A percentile compares a stretch with the other conserved stretches of the same genome.
Evolutionary conservation across 129 eudicot species (phyloP).

Genomic region (Pittosporum tobira): DNA sequence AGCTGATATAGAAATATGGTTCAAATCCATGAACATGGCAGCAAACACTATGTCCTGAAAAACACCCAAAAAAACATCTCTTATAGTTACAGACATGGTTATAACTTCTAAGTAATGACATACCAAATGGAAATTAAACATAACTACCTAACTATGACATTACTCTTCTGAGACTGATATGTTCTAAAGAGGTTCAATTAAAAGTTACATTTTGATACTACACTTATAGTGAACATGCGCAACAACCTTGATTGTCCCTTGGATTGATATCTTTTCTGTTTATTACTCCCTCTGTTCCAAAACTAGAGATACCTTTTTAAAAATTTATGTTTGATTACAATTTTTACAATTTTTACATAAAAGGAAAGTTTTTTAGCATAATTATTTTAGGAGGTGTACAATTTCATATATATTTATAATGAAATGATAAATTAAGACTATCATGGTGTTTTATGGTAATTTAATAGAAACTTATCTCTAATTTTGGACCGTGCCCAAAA

Average conservation of each 20-base stretch:
- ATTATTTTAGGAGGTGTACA: too few relatives aligned
- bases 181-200: background rate
- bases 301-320: too few relatives aligned
- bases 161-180: background rate
- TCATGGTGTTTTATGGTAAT: too few relatives aligned
- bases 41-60: conserved; percentile 81
- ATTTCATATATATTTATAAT: too few relatives aligned
- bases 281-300: too few relatives aligned
- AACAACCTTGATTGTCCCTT: too few relatives aligned
- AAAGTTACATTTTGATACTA: background rate
- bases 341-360: too few relatives aligned
- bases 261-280: background rate
- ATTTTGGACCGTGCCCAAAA: too few relatives aligned
- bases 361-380: too few relatives aligned
- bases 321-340: too few relatives aligned
- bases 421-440: too few relatives aligned
- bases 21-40: conserved; percentile 97
- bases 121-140: background rate
- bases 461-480: too few relatives aligned
- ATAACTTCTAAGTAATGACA: background rate
- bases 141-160: background rate
- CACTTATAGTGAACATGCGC: background rate
- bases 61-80: conserved; percentile 12
- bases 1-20: conserved; percentile 81
- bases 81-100: conserved; percentile 5